Evolutionary conservation across 2,329 filamentous ascomycete species (phyloP).

Genomic region (Scolecobasidium constrictum): DNA sequence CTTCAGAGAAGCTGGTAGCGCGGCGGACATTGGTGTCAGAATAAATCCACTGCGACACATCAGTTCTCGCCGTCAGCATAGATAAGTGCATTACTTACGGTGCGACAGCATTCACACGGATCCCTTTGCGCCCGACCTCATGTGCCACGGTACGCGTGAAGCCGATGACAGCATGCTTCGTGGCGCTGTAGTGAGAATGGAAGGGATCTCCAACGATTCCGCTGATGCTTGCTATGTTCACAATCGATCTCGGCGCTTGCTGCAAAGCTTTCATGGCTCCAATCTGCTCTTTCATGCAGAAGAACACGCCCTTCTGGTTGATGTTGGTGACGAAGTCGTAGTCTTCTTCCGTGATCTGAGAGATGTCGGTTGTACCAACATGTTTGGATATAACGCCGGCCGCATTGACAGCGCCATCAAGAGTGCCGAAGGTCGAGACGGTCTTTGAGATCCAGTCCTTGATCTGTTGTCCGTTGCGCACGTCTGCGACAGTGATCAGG

Average conservation of each 20-base stretch:
- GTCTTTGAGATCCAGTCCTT: conserved; percentile 24
- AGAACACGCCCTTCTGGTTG: conserved; percentile 19
- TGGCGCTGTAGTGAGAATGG: conserved; percentile 7
- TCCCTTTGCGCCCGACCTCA: conserved; percentile 41
- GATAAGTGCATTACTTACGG: conserved; percentile 18
- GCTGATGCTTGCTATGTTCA: conserved; percentile 16
- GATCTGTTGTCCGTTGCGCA: conserved; percentile 17
- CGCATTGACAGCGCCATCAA: conserved; percentile 29
- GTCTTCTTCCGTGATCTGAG: conserved; percentile 20
- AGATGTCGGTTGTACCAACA: conserved; percentile 5
- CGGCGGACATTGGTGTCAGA: conserved; percentile 3
- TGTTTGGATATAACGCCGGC: conserved; percentile 31
- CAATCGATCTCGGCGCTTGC: too few relatives aligned
- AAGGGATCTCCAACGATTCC: conserved; percentile 18
- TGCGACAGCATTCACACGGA: conserved; percentile 40
- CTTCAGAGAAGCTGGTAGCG: conserved; percentile 15
- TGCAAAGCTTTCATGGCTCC: conserved; percentile 12
- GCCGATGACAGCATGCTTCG: conserved; percentile 17
- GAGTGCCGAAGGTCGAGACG: conserved; percentile 19
- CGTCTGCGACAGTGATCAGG: conserved; percentile 19
- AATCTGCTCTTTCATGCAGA: conserved; percentile 16
- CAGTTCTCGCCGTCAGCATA: not conserved
- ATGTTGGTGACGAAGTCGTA: conserved; percentile 25
- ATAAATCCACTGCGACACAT: too few relatives aligned
- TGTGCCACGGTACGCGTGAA: conserved; percentile 30